Conservation (phyloP, 1,139 yeast genomes). For the Kodamaea sp. region DNA sequence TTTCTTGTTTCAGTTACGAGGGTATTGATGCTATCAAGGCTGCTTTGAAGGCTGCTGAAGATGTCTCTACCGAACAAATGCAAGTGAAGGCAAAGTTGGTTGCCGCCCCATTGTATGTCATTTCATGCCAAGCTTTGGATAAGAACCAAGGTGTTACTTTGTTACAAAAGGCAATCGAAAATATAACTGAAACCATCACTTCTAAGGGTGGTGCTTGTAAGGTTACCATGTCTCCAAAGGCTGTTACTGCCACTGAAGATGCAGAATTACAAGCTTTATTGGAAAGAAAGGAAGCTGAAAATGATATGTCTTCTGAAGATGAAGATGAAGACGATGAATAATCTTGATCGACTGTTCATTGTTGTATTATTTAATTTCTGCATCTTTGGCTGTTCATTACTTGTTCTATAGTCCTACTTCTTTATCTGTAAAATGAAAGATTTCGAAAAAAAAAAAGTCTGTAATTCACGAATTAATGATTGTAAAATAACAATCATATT, state of each 20-base stretch:
- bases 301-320: conserved; percentile 42
- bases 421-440: not conserved
- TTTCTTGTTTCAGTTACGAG: conserved; percentile 93
- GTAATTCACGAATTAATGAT: not conserved
- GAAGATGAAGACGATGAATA: conserved; percentile 34
- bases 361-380: conserved; percentile 2
- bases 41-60: conserved; percentile 86
- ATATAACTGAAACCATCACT: conserved; percentile 65
- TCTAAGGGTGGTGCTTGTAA: conserved; percentile 82
- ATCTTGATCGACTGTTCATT: not conserved
- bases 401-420: conserved; percentile 6
- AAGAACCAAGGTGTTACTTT: conserved; percentile 82
- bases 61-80: conserved; percentile 75
- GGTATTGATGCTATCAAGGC: conserved; percentile 96
- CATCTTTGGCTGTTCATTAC: conserved; percentile 3
- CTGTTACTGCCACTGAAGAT: conserved; percentile 97
- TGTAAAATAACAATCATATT: not conserved
- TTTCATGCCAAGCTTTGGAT: conserved; percentile 90
- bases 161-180: conserved; percentile 74
- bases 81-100: conserved; percentile 89
- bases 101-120: conserved; percentile 95
- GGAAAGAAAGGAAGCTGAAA: conserved; percentile 52
- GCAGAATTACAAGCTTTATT: conserved; percentile 95
- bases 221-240: conserved; percentile 97
- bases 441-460: not conserved